Evolutionary conservation across 1,284 basidiomycete species (phyloP), one percentile per base, ranked within the genome.

Genomic region (Apiotrichum akiyoshidainum): DNA sequence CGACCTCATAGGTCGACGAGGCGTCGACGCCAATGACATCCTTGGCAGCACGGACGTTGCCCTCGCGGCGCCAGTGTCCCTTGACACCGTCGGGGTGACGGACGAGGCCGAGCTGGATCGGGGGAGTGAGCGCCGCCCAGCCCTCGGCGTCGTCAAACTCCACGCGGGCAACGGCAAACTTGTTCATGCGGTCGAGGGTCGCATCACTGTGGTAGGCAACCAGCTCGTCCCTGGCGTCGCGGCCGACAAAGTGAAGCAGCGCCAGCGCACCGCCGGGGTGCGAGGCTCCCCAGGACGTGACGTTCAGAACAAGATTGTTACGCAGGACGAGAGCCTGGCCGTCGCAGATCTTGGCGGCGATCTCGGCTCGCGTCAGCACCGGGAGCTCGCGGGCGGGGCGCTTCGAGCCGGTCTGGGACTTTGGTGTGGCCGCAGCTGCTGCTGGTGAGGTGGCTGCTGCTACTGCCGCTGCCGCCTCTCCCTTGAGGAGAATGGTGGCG

Each of bases 201-300:
- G 82, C 77, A 37, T 85, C 83, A 1, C 83, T 82, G 75, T 99
- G 95, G 79, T 92, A 98, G 13, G 92, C 95, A 64, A 92, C 85
- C 48, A 98, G 89, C 77, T 99, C 95, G 80, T 96, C 90, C 4
- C 88, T 86, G 0, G 93, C 95, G 74, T 99, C 94, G 52, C 95
- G 85, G 3, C 96, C 96, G 35, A 97, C 87, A 72, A 95, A 98
- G 79, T 99, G 96, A 33, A 96, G 85, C 61, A 99, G 86, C 19
- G 93, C 85, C 50, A 97, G 86, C 14, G 85, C 79, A 55, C 95
- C 94, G 46, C 95, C 96, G 0, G 95, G 95, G 74, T 99, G 96
- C 4, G 83, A 80, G 5, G 83, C 76, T 21, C 95, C 85, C 96
- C 95, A 97, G 17, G 83, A 80, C 14, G 83, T 82, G n/a, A 96